These are phyloP conservation scores for Stagonosporopsis cucurbitacearum DNA, from an alignment of 2,329 filamentous ascomycete genomes.

Conservation along the genomic window DNA sequence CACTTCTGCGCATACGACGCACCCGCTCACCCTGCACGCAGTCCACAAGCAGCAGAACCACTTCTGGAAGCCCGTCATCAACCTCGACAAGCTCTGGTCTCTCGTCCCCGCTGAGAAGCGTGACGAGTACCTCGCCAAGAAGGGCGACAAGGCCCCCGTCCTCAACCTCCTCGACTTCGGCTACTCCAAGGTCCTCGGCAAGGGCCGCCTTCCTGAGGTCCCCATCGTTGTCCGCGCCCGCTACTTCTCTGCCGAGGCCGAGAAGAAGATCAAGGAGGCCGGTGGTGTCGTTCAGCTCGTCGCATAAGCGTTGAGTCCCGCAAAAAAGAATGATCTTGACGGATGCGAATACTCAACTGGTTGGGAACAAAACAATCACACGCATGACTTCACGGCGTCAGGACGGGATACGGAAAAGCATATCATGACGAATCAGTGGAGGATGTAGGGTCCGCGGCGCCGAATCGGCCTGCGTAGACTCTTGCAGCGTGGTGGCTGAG, in stretches of 20 bases:
- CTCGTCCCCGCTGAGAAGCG: constrained; percentile 93
- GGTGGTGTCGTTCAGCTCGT: constrained; percentile 96
- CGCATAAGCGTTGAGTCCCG: constrained; percentile 64
- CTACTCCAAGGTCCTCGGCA: constrained; percentile 98
- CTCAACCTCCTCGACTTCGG: constrained; percentile 96
- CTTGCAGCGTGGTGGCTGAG: constrained; percentile 62
- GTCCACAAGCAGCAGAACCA: constrained; percentile 94
- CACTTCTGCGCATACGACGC: constrained; percentile 53
- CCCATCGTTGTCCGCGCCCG: constrained; percentile 93
- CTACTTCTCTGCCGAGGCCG: constrained; percentile 94
- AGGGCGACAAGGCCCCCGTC: constrained; percentile 92
- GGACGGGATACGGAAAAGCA: constrained; percentile 35
- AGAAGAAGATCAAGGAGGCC: constrained; percentile 98
- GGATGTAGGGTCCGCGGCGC: constrained; percentile 39
- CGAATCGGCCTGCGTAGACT: constrained; percentile 33
- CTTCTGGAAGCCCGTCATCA: constrained; percentile 98
- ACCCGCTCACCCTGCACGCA: background rate
- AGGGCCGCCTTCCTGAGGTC: constrained; percentile 92
- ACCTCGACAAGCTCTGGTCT: constrained; percentile 99
- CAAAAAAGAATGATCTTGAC: background rate
- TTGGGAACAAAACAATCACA: constrained; percentile 14
- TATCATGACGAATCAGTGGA: constrained; percentile 21
- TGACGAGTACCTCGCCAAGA: constrained; percentile 85
- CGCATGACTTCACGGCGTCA: constrained; percentile 38
- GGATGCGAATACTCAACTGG: constrained; percentile 2